Base-by-base conservation (phyloP, 345 rosid genomes). In the Clarkia xantiana region DNA sequence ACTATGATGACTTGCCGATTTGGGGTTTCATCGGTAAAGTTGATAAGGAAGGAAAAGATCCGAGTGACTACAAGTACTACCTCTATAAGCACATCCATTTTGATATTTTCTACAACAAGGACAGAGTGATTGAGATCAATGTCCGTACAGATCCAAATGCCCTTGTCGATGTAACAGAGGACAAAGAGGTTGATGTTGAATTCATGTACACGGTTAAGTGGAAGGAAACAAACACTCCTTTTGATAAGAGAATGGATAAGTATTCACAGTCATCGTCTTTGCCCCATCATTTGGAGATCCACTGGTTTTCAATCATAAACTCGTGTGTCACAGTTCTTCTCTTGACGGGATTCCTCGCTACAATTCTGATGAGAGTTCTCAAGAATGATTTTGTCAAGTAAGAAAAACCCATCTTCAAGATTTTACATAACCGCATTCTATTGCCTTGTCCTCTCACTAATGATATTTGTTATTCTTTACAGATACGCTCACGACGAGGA, bases 401-500 rank as follows among this genome's bases (percentile, higher is more conserved):
- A 68, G 81, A 45, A 18, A 25, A 6, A 10, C 6, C 16, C 46
- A 18, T 50, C 14, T 51, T 12, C 20, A 14, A 2, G 25, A 1
- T 11, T 48, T 13, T 18, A n/a, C 11, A 16, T 25, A 16, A 4
- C 14, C 18, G 12, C 15, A 50, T 34, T 2, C 39, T 40, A 18
- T 38, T 17, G 4, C 22, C 18, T 45, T 3, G 49, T 45, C 49
- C 22, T 14, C 18, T 48, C n/a, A 39, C 42, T 39, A 44, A 38
- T 38, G 18, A 50, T 45, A 25, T 0, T 47, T 19, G 5, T n/a
- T 18, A 1, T 42, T 14, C 15, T 20, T 25, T 54, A 46, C 12
- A 74, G 79, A 56, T 74, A 70, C 68, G 74, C 82, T 14, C 76
- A 76, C 42, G 82, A 76, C 56, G 82, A 76, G 61, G 82, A 76